Base-by-base conservation (phyloP, 257 asterid species). In the Rehmannia glutinosa region DNA sequence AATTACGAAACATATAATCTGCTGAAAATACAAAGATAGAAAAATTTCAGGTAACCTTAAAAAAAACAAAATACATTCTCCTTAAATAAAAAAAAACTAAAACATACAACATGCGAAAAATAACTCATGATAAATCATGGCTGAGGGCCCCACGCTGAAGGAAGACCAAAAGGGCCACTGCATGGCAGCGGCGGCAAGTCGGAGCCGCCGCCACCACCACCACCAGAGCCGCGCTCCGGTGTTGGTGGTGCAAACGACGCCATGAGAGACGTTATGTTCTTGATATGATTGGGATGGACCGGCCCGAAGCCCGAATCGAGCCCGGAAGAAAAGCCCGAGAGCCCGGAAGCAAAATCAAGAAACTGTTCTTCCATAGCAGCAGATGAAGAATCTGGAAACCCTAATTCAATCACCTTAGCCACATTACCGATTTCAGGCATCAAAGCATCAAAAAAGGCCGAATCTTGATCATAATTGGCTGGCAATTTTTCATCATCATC, bases 391-490 rank as follows among this genome's bases (percentile, higher is more conserved):
- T 65, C 41, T 15, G 69, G 45, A 8, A 27, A n/a, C 54, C 56
- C 72, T 42, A 10, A 47, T 9, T 64, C 78, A 19, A 35, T 15
- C 6, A 21, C 74, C 28, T 53, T 69, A 1, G 75, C 17, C 16
- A 73, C 56, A 12, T 77, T 76, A 1, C 17, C 36, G n/a, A 78
- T 68, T 36, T 76, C 74, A 0, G 86, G 81, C 74, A 76, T 65
- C n/a, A 66, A 15, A 42, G 73, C 38, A 19, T 51, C 43, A 1
- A 70, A 75, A 17, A 68, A 28, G 6, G 62, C 64, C 28, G 79
- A 50, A 54, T 78, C 77, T 16, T 66, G 74, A 10, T 66, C 53
- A 24, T 16, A n/a, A n/a, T n/a, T n/a, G n/a, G n/a, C n/a, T n/a
- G n/a, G n/a, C n/a, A n/a, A n/a, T n/a, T n/a, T n/a, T n/a, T n/a